phyloP scores from a whole-genome alignment of 768 basidiomycete species.

The Hygrocybe punicea region DNA sequence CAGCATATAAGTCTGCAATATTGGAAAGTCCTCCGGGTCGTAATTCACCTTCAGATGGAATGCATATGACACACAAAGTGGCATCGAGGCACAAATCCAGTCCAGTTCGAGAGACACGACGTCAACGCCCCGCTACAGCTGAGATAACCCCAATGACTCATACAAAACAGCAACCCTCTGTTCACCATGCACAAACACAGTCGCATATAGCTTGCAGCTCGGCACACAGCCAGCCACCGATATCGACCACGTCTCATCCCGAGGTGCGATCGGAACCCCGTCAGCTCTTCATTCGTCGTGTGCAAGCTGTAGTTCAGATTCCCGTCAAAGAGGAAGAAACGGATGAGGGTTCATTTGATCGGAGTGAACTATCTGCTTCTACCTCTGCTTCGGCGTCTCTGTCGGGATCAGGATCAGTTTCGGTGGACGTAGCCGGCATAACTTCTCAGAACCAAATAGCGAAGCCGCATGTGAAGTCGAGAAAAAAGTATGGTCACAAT shows the following conservation, averaged over 20 bases:
- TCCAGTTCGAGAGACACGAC: neutral
- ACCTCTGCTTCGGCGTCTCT: neutral
- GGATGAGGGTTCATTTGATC: conserved; percentile 28
- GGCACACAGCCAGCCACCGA: neutral
- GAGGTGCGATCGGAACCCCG: conserved; percentile 10
- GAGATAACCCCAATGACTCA: neutral
- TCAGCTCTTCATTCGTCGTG: conserved; percentile 55
- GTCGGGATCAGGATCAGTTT: neutral
- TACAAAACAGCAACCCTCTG: neutral
- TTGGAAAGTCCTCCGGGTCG: conserved; percentile 26
- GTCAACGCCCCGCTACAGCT: neutral
- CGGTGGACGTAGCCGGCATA: neutral
- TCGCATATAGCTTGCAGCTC: neutral
- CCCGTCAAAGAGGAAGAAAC: conserved; percentile 60
- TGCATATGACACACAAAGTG: neutral
- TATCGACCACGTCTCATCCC: conserved; percentile 1
- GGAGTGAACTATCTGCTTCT: neutral
- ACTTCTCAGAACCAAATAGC: conserved; percentile 5
- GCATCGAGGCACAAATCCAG: conserved; percentile 2
- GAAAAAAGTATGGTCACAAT: neutral
- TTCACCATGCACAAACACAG: neutral
- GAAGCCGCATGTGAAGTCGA: neutral
- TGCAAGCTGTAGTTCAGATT: conserved; percentile 55
- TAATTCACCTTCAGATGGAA: conserved; percentile 20
- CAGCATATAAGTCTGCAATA: conserved; percentile 27